Conservation (phyloP, 139 green algal species). For the Chlamydomonas eustigma region DNA sequence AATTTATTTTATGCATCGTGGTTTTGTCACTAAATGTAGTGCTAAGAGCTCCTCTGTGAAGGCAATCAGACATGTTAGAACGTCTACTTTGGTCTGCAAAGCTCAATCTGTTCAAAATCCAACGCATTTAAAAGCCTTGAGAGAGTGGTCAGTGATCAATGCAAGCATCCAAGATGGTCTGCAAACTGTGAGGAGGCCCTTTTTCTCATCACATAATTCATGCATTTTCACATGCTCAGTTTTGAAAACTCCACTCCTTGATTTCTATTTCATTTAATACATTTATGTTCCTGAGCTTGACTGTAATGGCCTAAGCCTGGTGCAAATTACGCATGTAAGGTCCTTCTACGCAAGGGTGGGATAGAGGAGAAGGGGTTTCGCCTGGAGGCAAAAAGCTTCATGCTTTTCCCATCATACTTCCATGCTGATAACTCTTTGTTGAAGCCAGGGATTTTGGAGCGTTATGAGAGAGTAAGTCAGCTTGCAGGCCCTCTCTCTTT, state of each 20-base stretch:
- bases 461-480: conserved; percentile 26
- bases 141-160: conserved; percentile 21
- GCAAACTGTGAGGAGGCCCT: conserved; percentile 20
- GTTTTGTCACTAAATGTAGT: no score
- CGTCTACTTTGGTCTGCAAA: no score
- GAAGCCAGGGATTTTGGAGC: conserved; percentile 40
- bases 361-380: conserved; percentile 53
- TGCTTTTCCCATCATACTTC: conserved; percentile 32
- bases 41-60: no score
- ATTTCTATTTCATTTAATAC: background rate
- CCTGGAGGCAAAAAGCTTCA: conserved; percentile 17
- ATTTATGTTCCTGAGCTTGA: background rate
- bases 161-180: conserved; percentile 21
- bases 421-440: conserved; percentile 52
- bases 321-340: conserved; percentile 22
- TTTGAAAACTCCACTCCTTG: background rate
- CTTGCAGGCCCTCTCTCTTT: no score
- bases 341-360: conserved; percentile 70
- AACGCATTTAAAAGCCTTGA: no score
- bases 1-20: no score
- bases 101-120: no score
- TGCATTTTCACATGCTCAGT: background rate
- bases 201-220: background rate
- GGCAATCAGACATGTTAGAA: no score
- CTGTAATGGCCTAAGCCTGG: background rate